Evolutionary conservation across 225 moss, liverwort and hornwort species (phyloP), one percentile per base, ranked within the genome.

Genomic region (Physcomitrium patens): DNA sequence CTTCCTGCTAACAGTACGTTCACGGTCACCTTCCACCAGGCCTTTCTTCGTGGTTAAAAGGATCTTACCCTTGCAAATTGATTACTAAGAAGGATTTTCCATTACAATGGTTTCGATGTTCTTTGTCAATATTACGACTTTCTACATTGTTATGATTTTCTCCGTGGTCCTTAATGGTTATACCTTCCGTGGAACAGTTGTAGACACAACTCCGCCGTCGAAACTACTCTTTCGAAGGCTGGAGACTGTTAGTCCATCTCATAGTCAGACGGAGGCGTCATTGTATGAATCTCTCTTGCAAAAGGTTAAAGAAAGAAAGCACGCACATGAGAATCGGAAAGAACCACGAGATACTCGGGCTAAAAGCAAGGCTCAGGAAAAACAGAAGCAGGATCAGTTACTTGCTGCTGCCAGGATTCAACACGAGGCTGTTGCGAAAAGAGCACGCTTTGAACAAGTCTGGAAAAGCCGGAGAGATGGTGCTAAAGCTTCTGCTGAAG

Each of bases 381-480:
- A 89, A 59, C 85, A 93, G 56, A 91, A 89, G 54, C 85, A 93
- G 59, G 91, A 74, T n/a, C 93, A 93, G 55, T 75, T 89, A 22
- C 78, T 88, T 59, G 81, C 87, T 73, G 74, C 83, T 72, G 87
- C 91, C 44, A 93, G 84, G 82, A 88, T 75, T 44, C 82, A 81
- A 6, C 93, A 88, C 63, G 89, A 85, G 82, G 82, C 77, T 26
- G 69, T 86, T 70, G 80, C 91, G 12, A 89, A 78, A 80, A 81
- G 70, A 58, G 95, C 97, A 52, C 87, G 93, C 9, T 99, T 99
- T 82, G 89, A 99, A 67, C 95, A 95, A 89, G 91, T 99, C 16
- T 87, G 95, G 89, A 93, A 77, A 64, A 90, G 91, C 74, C 89
- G 91, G 72, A 85, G 85, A 80, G 83, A 73, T 72, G 53, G 50